phyloP scores from a whole-genome alignment of 2,329 filamentous ascomycete genomes.

The Alternaria gaisen region DNA sequence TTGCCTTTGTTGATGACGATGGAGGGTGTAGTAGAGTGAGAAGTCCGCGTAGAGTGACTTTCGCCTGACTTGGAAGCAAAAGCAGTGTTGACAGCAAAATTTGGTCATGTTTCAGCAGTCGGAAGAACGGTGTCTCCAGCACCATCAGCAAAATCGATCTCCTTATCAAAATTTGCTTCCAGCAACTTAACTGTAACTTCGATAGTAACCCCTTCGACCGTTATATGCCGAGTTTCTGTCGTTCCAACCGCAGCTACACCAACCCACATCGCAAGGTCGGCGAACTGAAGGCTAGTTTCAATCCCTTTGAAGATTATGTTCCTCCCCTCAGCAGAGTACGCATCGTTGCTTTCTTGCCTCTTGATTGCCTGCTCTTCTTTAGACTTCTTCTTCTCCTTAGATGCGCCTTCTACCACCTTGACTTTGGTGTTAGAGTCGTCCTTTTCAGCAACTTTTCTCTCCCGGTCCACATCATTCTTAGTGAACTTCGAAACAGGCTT shows the following conservation, averaged over 20 bases:
- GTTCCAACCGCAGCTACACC: background rate
- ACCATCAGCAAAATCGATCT: background rate
- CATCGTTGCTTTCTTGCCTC: background rate
- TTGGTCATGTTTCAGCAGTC: no score
- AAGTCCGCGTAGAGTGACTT: background rate
- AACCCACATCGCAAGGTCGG: background rate
- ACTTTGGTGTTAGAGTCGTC: background rate
- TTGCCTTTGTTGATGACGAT: background rate
- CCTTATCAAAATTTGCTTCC: background rate
- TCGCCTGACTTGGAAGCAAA: background rate
- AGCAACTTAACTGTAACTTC: background rate
- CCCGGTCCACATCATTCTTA: background rate
- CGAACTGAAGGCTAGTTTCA: background rate
- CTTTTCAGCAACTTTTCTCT: background rate
- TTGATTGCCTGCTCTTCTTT: background rate
- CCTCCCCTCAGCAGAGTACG: background rate
- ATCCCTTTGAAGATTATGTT: background rate
- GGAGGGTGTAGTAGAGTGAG: background rate
- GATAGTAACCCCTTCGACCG: background rate
- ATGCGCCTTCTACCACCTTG: no score
- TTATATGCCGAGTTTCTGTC: background rate
- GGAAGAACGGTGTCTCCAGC: background rate
- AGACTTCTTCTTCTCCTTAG: background rate
- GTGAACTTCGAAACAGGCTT: background rate
- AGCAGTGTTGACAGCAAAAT: background rate